Evolutionary conservation across 202 grass and related monocot genomes (phyloP).

Genomic region (Panicum virgatum): DNA sequence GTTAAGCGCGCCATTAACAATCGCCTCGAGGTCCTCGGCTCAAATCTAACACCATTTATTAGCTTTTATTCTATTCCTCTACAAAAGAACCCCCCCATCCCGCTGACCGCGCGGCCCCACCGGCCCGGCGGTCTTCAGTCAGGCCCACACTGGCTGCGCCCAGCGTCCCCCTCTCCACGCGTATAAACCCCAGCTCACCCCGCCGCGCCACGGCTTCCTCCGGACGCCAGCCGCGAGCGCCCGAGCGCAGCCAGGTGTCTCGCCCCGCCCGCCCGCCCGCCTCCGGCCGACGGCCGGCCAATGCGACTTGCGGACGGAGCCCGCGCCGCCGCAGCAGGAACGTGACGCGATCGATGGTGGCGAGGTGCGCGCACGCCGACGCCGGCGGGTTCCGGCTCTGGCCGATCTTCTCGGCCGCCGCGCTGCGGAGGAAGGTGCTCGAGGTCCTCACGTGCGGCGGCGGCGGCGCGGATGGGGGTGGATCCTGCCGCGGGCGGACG

Average conservation of each 20-base stretch:
- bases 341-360: slow-evolving; percentile 18
- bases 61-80: neutral
- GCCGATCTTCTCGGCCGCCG: slow-evolving; percentile 55
- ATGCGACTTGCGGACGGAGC: slow-evolving; percentile 49
- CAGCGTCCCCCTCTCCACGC: neutral
- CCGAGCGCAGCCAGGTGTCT: slow-evolving; percentile 30
- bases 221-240: slow-evolving; percentile 28
- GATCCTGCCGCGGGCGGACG: slow-evolving; percentile 30
- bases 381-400: slow-evolving; percentile 46
- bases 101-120: neutral
- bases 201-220: slow-evolving; percentile 49
- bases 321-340: neutral
- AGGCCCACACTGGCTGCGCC: neutral
- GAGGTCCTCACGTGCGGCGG: slow-evolving; percentile 64
- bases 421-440: slow-evolving; percentile 64
- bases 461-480: neutral
- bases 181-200: slow-evolving; percentile 33
- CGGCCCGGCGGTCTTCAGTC: neutral
- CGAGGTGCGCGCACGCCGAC: slow-evolving; percentile 38
- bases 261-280: neutral
- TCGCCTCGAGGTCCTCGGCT: neutral
- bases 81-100: neutral
- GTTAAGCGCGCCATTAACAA: neutral
- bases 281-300: slow-evolving; percentile 14
- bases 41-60: slow-evolving; percentile 36